Evolutionary conservation across 116 monocot species (phyloP).

Genomic region (Trichopus zeylanicus): DNA sequence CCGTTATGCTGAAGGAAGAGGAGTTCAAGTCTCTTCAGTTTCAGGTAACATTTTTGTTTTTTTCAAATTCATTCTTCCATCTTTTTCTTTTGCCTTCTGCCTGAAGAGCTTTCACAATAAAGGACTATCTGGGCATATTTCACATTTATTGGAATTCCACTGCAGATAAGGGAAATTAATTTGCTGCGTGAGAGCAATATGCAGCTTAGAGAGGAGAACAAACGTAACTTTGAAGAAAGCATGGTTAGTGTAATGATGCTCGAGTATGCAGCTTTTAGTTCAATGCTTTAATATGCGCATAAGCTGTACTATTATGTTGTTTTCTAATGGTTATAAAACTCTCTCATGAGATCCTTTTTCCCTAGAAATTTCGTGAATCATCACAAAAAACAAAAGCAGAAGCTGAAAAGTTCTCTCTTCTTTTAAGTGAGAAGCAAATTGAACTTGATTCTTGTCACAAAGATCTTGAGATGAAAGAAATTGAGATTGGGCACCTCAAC

Average conservation of each 20-base stretch:
- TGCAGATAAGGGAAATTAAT: slow-evolving; percentile 90
- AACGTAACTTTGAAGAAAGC: slow-evolving; percentile 90
- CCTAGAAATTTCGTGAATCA: slow-evolving; percentile 65
- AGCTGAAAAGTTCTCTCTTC: slow-evolving; percentile 31
- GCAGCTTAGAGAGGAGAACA: slow-evolving; percentile 93
- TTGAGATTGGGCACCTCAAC: slow-evolving; percentile 47
- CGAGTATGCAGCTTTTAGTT: no score
- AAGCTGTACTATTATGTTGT: no score
- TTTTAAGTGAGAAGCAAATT: slow-evolving; percentile 44
- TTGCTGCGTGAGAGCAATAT: slow-evolving; percentile 93
- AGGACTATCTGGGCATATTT: background rate
- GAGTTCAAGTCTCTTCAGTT: slow-evolving; percentile 84
- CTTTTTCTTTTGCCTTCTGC: slow-evolving; percentile 2
- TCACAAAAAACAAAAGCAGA: slow-evolving; percentile 62
- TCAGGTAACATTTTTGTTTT: slow-evolving; percentile 47
- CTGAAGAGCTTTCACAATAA: background rate
- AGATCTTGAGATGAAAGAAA: slow-evolving; percentile 35
- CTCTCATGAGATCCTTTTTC: background rate
- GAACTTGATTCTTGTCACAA: slow-evolving; percentile 44
- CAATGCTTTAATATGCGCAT: background rate
- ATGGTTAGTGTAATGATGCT: slow-evolving; percentile 32
- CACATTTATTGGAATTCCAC: no score
- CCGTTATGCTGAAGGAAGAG: slow-evolving; percentile 58
- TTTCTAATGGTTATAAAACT: background rate
- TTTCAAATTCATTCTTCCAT: background rate